A percentile compares a stretch with the other conserved stretches of the same genome.
phyloP scores from a whole-genome alignment of 2,329 filamentous ascomycete species.

The Aphanocladium album region DNA sequence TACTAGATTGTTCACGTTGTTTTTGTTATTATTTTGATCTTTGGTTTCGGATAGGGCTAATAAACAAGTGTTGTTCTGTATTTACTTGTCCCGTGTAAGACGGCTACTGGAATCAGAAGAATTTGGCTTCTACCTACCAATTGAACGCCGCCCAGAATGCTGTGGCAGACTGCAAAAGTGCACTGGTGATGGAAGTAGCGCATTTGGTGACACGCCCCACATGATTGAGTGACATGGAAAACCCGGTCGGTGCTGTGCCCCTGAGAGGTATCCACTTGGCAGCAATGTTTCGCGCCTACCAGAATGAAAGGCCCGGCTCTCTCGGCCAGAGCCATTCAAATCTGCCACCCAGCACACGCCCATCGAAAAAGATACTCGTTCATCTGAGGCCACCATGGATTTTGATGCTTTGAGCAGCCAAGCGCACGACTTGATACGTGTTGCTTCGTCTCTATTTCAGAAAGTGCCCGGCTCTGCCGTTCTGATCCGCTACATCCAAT shows the following conservation, averaged over 20 bases:
- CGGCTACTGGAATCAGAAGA: background rate
- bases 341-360: background rate
- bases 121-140: no score
- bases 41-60: slow-evolving; percentile 11
- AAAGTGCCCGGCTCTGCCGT: slow-evolving; percentile 92
- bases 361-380: background rate
- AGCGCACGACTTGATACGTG: slow-evolving; percentile 47
- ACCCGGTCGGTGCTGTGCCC: background rate
- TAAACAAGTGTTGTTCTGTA: slow-evolving; percentile 1
- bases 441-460: slow-evolving; percentile 66
- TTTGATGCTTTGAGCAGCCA: slow-evolving; percentile 53
- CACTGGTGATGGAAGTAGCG: no score
- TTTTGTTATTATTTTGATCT: slow-evolving; percentile 11
- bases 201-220: no score
- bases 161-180: no score
- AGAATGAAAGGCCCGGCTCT: background rate
- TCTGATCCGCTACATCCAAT: slow-evolving; percentile 89
- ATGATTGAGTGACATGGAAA: no score
- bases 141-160: no score
- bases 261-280: background rate
- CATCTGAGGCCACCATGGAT: slow-evolving; percentile 45
- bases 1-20: slow-evolving; percentile 8
- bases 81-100: background rate
- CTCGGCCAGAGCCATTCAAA: background rate
- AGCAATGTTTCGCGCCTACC: background rate